Conservation (phyloP, 176 grass and related monocot genomes). For the Saccharum spontaneum region DNA sequence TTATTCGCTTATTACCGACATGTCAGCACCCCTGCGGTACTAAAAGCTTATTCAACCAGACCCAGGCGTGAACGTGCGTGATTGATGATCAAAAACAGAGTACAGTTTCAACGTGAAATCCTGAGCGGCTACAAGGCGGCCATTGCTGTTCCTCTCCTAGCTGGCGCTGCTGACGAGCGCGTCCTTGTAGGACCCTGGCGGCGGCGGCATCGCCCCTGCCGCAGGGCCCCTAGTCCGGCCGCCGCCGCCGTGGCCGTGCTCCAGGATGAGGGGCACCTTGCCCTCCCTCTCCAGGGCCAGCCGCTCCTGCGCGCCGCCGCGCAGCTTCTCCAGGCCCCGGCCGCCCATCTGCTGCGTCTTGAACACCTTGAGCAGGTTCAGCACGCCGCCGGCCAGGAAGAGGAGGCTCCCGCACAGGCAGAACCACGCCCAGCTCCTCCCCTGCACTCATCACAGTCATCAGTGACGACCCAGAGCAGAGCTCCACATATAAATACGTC, state of each 20-base stretch:
- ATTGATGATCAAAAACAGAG: neutral
- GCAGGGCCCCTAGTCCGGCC: conserved; percentile 9
- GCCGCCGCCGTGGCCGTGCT: conserved; percentile 29
- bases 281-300: conserved; percentile 56
- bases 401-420: conserved; percentile 62
- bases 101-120: neutral
- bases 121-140: neutral
- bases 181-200: conserved; percentile 59
- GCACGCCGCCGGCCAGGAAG: conserved; percentile 51
- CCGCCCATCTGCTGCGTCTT: conserved; percentile 85
- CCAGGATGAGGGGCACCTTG: conserved; percentile 81
- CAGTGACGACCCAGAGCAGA: neutral
- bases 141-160: neutral
- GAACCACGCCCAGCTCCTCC: conserved; percentile 62
- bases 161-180: conserved; percentile 56
- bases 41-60: neutral
- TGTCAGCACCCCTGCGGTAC: neutral
- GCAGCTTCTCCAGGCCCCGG: conserved; percentile 69
- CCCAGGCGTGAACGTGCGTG: neutral
- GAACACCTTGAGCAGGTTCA: conserved; percentile 91
- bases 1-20: neutral
- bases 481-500: neutral
- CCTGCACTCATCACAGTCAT: conserved; percentile 31
- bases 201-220: neutral
- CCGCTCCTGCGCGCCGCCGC: conserved; percentile 62